Conservation (phyloP, 768 basidiomycete species). For the Rhodotorula graminis region DNA sequence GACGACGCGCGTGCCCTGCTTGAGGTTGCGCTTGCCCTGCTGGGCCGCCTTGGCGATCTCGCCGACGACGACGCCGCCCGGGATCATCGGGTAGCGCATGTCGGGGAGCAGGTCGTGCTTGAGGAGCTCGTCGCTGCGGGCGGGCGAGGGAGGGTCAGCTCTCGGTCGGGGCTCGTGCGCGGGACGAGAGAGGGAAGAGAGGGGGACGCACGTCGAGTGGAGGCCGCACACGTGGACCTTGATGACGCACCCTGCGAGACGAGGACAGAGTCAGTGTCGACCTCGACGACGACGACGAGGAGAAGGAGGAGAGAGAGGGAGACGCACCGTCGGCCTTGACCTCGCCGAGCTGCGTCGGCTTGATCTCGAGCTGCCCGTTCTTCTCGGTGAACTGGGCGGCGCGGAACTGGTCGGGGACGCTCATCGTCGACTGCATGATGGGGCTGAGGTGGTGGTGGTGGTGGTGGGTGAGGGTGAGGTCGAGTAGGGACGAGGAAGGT, state of each 20-base stretch:
- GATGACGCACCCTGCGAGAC: background rate
- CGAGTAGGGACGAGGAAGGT: no score
- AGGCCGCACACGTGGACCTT: background rate
- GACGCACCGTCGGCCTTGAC: background rate
- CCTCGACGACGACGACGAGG: background rate
- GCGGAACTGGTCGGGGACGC: background rate
- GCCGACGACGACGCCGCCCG: background rate
- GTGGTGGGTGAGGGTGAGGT: background rate
- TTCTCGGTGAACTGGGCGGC: background rate
- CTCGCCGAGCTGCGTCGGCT: background rate
- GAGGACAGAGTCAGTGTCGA: background rate
- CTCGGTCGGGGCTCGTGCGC: background rate
- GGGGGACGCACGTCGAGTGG: background rate
- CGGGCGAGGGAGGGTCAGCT: background rate
- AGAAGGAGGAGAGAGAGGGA: background rate
- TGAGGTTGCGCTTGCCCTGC: background rate
- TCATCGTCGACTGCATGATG: background rate
- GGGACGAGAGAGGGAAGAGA: background rate
- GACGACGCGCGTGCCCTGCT: background rate
- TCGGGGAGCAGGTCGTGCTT: background rate
- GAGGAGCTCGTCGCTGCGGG: background rate
- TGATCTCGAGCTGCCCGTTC: background rate
- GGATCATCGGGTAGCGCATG: background rate
- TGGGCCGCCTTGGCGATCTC: background rate
- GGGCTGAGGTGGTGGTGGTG: background rate